Base-by-base conservation (phyloP, 495 filamentous ascomycete genomes). In the Sphaerosporella brunnea region DNA sequence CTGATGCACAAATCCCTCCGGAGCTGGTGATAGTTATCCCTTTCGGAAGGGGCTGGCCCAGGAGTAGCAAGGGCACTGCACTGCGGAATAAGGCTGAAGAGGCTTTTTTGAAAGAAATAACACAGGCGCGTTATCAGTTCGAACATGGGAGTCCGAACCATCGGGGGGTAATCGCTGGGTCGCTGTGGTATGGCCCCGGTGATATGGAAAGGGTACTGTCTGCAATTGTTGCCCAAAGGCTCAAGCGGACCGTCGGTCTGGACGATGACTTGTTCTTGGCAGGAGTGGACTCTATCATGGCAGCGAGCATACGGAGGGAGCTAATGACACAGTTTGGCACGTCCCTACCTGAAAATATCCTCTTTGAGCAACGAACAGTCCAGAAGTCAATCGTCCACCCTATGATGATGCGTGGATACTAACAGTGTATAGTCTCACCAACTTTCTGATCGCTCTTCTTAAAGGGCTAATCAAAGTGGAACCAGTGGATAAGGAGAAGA, bases 211-310 rank as follows among this genome's bases (percentile, higher is more conserved):
- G 43, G 39, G 51, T 53, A 24, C 42, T 59, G 2, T 54, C 51
- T 18, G 56, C 46, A 25, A 62, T 57, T 41, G 52, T 62, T 0
- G 10, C 19, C 3, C 49, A 25, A 3, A 21, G 52, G 15, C 44
- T 44, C 11, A 45, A 44, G 26, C 18, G 30, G 15, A 45, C 36
- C 8, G 8, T 48, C 13, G 32, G 23, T 15, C 34, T 62, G 0
- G 62, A 68, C 7, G 61, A 64, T 0, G 70, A 76, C 51, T 65
- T 78, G 26, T 78, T 76, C 51, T 61, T 62, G 0, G 62, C 64
- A 42, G 74, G 73, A 1, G 66, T 78, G 20, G 73, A 76, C 44
- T 75, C 71, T 2, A 49, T 73, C 18, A 72, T 73, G 26, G 64
- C 69, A 2, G 69, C 68, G 7, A 68, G 64, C 44, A 62, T 77